phyloP scores from a whole-genome alignment of 768 basidiomycete genomes.

The Xerocomellus amylosporus region DNA sequence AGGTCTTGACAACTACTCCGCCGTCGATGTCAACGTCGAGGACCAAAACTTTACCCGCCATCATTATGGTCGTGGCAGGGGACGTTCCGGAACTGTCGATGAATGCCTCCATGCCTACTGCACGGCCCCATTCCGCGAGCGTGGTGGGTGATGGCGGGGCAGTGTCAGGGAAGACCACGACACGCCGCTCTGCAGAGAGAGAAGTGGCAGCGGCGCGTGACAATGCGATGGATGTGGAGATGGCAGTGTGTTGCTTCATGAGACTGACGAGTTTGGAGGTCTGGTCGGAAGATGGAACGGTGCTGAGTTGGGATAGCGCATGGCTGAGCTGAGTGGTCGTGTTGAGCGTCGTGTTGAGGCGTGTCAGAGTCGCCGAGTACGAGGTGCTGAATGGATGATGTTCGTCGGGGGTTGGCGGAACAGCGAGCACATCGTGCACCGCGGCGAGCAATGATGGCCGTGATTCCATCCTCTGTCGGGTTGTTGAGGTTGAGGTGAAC shows the following conservation, averaged over 20 bases:
- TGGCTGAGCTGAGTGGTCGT: conserved; percentile 51
- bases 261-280: conserved; percentile 68
- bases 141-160: conserved; percentile 33
- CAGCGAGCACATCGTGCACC: conserved; percentile 28
- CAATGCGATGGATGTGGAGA: conserved; percentile 26
- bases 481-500: no score
- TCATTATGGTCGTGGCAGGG: conserved; percentile 50
- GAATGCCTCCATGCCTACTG: conserved; percentile 74
- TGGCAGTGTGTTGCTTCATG: conserved; percentile 61
- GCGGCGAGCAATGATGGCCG: conserved; percentile 24
- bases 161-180: conserved; percentile 28
- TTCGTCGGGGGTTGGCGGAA: conserved; percentile 18
- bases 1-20: conserved; percentile 59
- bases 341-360: conserved; percentile 51
- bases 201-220: conserved; percentile 23
- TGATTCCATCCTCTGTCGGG: conserved; percentile 1
- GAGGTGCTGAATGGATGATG: conserved; percentile 28
- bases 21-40: conserved; percentile 66
- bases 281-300: conserved; percentile 45
- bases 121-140: conserved; percentile 59
- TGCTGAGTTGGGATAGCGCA: conserved; percentile 48
- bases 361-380: conserved; percentile 19
- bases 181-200: conserved; percentile 20
- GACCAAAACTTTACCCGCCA: conserved; percentile 80
- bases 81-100: conserved; percentile 50